Evolutionary conservation across 345 rosid genomes (phyloP), one percentile per base, ranked within the genome.

Genomic region (Lenwebbia sp.): DNA sequence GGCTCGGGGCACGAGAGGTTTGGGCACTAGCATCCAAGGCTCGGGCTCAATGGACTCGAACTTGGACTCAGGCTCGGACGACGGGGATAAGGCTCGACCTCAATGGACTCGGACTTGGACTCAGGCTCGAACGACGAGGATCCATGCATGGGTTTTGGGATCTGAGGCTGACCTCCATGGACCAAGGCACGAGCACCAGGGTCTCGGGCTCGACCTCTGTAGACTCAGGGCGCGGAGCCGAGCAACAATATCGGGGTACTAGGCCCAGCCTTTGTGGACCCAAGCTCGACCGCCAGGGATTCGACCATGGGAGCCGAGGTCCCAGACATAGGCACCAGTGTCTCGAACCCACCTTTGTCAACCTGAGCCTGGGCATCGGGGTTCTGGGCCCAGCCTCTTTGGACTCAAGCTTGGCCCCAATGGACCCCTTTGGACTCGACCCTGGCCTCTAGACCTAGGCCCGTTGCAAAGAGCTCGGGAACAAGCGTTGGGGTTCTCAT

Each of bases 61-160:
- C 1, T 60, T 28, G 14, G 37, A 17, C 74, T 28, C 14, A 0
- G 33, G 74, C 74, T 60, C 21, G 1, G 2, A 22, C 21, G 2
- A 22, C 0, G 22, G 0, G 44, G 25, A 17, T 65, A 0, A 30
- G 0, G 75, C 41, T 17, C 0, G 0, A 1, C 22, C 22, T 53
- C 54, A 53, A 62, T 30, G 75, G 75, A 60, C 2, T 60, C 5
- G 70, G 70, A 60, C 1, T 60, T 28, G 14, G 37, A 17, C 74
- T 28, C 14, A 0, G 33, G 74, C 74, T 60, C 21, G 1, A 3
- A 22, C 21, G 2, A 22, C 0, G 22, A 0, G 44, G 25, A 17
- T 65, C 4, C 0, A 1, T 23, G 25, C 44, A 65, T 65, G 25
- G 76, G 41, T 62, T 62, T 30, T 62, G 41, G 41, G 40, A 40